These are phyloP conservation scores for Sisymbrium altissimum DNA, from an alignment of 345 rosid genomes.

Conservation along the genomic window DNA sequence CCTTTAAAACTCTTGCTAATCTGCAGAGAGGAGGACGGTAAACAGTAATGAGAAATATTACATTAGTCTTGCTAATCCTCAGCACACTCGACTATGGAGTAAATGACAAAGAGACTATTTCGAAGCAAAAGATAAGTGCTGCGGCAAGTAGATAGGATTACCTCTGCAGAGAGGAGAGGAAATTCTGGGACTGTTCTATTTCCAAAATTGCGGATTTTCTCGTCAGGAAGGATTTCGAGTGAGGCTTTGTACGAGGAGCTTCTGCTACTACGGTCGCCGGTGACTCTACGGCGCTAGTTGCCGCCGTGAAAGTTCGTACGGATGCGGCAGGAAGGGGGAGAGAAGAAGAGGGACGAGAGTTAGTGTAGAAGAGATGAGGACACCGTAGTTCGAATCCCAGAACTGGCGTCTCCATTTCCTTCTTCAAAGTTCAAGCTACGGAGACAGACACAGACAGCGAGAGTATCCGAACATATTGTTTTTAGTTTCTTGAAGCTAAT, in stretches of 20 bases:
- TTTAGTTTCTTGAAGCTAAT: not conserved
- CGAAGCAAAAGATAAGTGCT: not conserved
- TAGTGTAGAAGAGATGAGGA: slow-evolving; percentile 26
- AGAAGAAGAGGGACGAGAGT: slow-evolving; percentile 31
- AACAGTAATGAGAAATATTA: not conserved
- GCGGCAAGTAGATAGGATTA: not conserved
- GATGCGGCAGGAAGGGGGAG: slow-evolving; percentile 12
- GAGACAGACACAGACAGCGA: not conserved
- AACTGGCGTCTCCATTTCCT: slow-evolving; percentile 45
- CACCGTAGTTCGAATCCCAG: slow-evolving; percentile 24
- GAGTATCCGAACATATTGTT: not conserved
- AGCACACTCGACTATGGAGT: no score
- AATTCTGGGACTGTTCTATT: slow-evolving; percentile 56
- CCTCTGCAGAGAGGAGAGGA: slow-evolving; percentile 59
- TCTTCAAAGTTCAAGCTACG: not conserved
- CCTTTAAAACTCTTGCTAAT: slow-evolving; percentile 54
- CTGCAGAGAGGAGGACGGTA: no score
- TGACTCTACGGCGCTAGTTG: slow-evolving; percentile 25
- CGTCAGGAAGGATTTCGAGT: slow-evolving; percentile 49
- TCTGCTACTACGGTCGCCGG: slow-evolving; percentile 15
- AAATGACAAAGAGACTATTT: no score
- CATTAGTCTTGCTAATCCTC: no score
- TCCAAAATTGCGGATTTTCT: slow-evolving; percentile 68
- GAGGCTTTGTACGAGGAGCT: slow-evolving; percentile 33
- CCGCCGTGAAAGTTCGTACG: not conserved